Percentiles rank a stretch among this genome's conserved stretches.
Conservation (phyloP, 139 green algal genomes). For the Closterium sp. region DNA sequence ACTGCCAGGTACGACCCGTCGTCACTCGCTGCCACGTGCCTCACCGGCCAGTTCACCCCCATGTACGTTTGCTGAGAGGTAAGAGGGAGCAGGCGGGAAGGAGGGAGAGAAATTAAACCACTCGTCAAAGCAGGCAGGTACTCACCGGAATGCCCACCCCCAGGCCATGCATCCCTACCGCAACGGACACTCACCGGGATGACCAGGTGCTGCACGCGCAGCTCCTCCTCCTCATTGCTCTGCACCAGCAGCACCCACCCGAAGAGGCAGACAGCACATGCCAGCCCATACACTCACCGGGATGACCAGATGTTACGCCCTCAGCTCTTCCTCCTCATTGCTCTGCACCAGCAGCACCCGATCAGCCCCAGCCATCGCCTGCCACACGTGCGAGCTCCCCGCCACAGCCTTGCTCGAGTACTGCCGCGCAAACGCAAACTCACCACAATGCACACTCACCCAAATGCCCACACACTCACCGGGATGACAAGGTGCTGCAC, state of each 20-base stretch:
- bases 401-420: conserved; percentile 9
- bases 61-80: conserved; percentile 55
- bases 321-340: conserved; percentile 46
- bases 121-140: no score
- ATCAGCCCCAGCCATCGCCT: conserved; percentile 64
- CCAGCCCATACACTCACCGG: no score
- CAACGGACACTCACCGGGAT: conserved; percentile 36
- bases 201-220: conserved; percentile 42
- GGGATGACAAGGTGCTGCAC: conserved; percentile 54
- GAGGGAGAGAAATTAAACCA: neutral
- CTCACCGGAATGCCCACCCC: no score
- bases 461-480: neutral
- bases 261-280: no score
- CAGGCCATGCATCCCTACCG: no score
- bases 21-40: conserved; percentile 50
- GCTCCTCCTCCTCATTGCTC: conserved; percentile 53
- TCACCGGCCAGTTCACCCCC: conserved; percentile 54
- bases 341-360: conserved; percentile 77
- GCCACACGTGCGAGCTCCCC: conserved; percentile 36
- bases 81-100: neutral
- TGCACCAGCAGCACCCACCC: conserved; percentile 75
- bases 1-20: conserved; percentile 79
- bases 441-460: neutral
- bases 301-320: conserved; percentile 47
- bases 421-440: conserved; percentile 46